Percentiles rank a stretch among this genome's conserved stretches.
Conservation (phyloP, 2,329 filamentous ascomycete species). For the Penicillium thymicola region DNA sequence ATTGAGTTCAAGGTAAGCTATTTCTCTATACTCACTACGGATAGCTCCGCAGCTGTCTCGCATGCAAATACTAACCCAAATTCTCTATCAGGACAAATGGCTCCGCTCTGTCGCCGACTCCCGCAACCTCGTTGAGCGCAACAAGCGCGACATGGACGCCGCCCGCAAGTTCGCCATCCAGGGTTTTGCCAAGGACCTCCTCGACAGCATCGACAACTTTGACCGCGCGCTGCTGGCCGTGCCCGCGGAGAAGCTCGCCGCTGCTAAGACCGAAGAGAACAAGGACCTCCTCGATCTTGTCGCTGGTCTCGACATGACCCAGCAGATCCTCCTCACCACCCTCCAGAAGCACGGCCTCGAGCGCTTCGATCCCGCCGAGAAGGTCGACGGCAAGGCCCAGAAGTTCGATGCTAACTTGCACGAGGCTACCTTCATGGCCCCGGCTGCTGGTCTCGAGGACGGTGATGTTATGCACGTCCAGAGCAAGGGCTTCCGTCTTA, state of each 20-base stretch:
- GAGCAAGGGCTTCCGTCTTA: slow-evolving; percentile 93
- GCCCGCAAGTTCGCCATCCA: slow-evolving; percentile 93
- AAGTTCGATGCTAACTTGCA: slow-evolving; percentile 96
- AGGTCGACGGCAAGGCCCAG: slow-evolving; percentile 56
- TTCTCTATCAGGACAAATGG: slow-evolving; percentile 72
- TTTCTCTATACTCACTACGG: slow-evolving; percentile 1
- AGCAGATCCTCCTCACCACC: slow-evolving; percentile 79
- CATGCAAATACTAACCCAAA: not conserved
- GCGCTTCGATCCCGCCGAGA: slow-evolving; percentile 69
- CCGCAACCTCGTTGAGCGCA: slow-evolving; percentile 95
- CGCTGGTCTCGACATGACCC: slow-evolving; percentile 92
- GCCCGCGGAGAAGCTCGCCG: slow-evolving; percentile 66
- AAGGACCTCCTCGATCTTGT: slow-evolving; percentile 77
- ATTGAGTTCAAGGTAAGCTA: slow-evolving; percentile 76
- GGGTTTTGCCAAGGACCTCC: slow-evolving; percentile 86
- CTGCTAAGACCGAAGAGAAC: slow-evolving; percentile 53
- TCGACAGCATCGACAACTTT: slow-evolving; percentile 95
- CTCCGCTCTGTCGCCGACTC: slow-evolving; percentile 93
- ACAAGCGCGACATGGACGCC: slow-evolving; percentile 79
- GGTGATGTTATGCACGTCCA: slow-evolving; percentile 88
- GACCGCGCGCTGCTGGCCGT: slow-evolving; percentile 86
- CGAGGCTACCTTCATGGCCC: slow-evolving; percentile 93
- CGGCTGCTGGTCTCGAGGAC: slow-evolving; percentile 82
- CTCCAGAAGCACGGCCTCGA: slow-evolving; percentile 93
- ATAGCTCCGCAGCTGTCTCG: not conserved